Evolutionary conservation across 2,329 filamentous ascomycete genomes (phyloP), one percentile per base, ranked within the genome.

Genomic region (Eutypa lata): DNA sequence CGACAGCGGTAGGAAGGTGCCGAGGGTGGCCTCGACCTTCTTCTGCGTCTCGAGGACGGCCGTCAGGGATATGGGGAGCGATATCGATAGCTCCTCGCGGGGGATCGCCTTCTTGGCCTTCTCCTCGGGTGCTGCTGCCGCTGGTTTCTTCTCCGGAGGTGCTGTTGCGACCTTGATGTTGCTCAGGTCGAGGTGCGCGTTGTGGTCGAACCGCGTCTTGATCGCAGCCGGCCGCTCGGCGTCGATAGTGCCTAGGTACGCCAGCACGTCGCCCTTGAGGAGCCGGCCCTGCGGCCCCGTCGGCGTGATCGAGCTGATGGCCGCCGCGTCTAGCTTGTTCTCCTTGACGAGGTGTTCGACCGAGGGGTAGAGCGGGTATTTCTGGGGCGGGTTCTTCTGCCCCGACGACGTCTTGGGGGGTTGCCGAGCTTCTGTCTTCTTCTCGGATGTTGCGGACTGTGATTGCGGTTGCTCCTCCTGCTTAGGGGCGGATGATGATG

Each of bases 231-330:
- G 89, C 61, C 90, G 88, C 54, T 85, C 79, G 57, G 85, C 76
- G 55, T 87, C 78, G 65, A 97, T 90, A 61, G 80, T 78, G 57
- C 94, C 94, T 16, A 97, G 73, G 71, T 93, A 94, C 47, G 91
- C 92, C 50, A 99, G 84, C 7, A 99, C 88, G 68, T 99, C 94
- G 52, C 94, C 94, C 80, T 99, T 99, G 57, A 99, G 81, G 51
- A 99, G 78, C 56, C 94, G 87, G 53, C 92, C 91, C 64, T 87
- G 86, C 28, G 94, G 94, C 22, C 94, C 94, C 19, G 90, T 93
- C 6, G 91, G 88, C 50, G 86, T 88, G 70, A 97, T 97, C 70
- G 89, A 88, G 72, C 84, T 79, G 49, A 91, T 79, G 54, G 91
- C 89, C 46, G 86, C 85, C 61, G 87, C 83, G 64, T 88, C 81